Conservation (phyloP, 345 rosid species). For the Dimocarpus longan region DNA sequence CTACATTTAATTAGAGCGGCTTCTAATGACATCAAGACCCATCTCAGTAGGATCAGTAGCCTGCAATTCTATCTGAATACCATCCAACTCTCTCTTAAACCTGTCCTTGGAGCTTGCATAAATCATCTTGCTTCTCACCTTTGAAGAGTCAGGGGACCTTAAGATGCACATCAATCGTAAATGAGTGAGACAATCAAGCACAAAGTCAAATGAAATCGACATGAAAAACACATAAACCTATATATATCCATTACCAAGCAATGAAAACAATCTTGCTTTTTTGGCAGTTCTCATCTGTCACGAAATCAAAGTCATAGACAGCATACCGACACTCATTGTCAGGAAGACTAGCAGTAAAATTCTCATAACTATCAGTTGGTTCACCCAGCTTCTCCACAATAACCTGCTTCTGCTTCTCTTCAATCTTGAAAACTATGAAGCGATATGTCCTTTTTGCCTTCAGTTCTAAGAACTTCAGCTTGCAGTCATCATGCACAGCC, state of each 20-base stretch:
- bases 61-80: conserved; percentile 69
- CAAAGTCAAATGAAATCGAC: not conserved
- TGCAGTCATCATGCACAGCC: conserved; percentile 80
- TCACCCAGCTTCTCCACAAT: conserved; percentile 67
- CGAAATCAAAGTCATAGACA: conserved; percentile 64
- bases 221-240: not conserved
- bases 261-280: conserved; percentile 69
- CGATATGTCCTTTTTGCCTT: conserved; percentile 69
- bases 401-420: conserved; percentile 71
- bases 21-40: conserved; percentile 67
- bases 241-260: conserved; percentile 48
- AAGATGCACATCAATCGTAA: not conserved
- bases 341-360: conserved; percentile 59
- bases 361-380: conserved; percentile 57
- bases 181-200: not conserved
- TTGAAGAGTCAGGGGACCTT: conserved; percentile 67
- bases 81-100: conserved; percentile 68
- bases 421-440: conserved; percentile 64
- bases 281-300: conserved; percentile 67
- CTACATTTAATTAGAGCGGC: conserved; percentile 48
- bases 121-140: conserved; percentile 76
- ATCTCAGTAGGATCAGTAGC: conserved; percentile 74
- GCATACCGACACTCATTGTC: conserved; percentile 74
- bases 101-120: conserved; percentile 76
- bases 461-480: conserved; percentile 63